Conservation (phyloP, 2,329 filamentous ascomycete genomes). For the Diaporthe humulicola region DNA sequence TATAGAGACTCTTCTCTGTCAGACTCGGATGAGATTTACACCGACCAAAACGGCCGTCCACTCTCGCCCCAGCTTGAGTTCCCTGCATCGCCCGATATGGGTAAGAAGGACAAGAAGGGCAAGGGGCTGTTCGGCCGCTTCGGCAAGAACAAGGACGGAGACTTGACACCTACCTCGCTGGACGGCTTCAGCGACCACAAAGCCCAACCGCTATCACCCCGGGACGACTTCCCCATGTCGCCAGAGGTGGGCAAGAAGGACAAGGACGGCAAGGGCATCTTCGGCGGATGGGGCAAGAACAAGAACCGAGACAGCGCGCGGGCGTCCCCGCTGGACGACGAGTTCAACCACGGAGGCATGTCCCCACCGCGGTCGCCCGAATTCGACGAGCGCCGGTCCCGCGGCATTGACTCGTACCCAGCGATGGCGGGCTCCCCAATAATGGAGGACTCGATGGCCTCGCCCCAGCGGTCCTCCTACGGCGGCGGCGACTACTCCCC, state of each 20-base stretch:
- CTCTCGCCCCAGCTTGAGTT: not conserved
- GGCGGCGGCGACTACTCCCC: not conserved
- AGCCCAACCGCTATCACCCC: not conserved
- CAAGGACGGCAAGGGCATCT: not conserved
- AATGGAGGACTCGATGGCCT: not conserved
- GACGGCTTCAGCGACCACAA: not conserved
- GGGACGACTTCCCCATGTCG: not conserved
- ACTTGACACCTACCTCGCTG: not conserved
- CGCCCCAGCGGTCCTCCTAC: not conserved
- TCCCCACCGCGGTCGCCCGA: not conserved
- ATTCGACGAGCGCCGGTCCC: not conserved
- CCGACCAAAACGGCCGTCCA: not conserved
- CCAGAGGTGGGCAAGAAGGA: conserved; percentile 12
- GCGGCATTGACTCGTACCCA: not conserved
- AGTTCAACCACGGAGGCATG: not conserved
- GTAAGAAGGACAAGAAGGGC: conserved; percentile 27
- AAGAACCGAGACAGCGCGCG: not conserved
- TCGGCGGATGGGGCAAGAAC: not conserved
- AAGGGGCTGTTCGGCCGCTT: not conserved
- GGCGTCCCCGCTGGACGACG: not conserved
- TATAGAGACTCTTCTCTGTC: not conserved
- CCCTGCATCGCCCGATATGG: not conserved
- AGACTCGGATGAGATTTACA: not conserved
- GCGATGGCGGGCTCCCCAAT: not conserved
- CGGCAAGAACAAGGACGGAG: not conserved